phyloP scores from a whole-genome alignment of 2,329 filamentous ascomycete genomes.

The Metarhizium humberi region DNA sequence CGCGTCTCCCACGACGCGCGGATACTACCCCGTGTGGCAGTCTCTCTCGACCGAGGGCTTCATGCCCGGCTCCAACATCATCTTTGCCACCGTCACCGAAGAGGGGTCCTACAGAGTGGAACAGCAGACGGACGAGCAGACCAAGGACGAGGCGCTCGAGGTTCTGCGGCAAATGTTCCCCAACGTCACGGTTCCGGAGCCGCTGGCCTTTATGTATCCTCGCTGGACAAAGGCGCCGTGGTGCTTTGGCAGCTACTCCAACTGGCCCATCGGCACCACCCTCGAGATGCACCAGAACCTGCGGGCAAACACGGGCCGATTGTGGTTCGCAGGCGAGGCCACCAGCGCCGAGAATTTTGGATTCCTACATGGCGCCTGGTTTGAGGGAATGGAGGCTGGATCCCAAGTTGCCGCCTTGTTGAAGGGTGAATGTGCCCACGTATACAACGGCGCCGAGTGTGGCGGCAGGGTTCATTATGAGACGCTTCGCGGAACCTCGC shows the following conservation, averaged over 20 bases:
- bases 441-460: slow-evolving; percentile 8
- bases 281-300: slow-evolving; percentile 60
- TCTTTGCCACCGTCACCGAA: slow-evolving; percentile 55
- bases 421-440: slow-evolving; percentile 9
- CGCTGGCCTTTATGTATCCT: slow-evolving; percentile 52
- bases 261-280: slow-evolving; percentile 56
- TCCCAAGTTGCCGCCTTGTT: slow-evolving; percentile 27
- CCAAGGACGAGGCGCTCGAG: slow-evolving; percentile 44
- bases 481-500: slow-evolving; percentile 22
- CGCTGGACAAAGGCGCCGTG: slow-evolving; percentile 22
- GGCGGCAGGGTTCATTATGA: slow-evolving; percentile 14
- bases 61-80: slow-evolving; percentile 50
- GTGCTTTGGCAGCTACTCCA: slow-evolving; percentile 54
- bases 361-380: slow-evolving; percentile 54
- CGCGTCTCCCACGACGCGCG: slow-evolving; percentile 30
- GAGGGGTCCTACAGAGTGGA: slow-evolving; percentile 49
- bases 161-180: slow-evolving; percentile 56
- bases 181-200: slow-evolving; percentile 44
- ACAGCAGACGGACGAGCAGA: slow-evolving; percentile 47
- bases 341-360: slow-evolving; percentile 56
- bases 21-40: slow-evolving; percentile 51
- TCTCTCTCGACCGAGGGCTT: slow-evolving; percentile 50
- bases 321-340: slow-evolving; percentile 59
- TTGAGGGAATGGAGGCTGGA: slow-evolving; percentile 43
- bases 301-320: slow-evolving; percentile 49